Evolutionary conservation across 768 basidiomycete genomes (phyloP), one percentile per base, ranked within the genome.

Genomic region (Pisolithus microcarpus): DNA sequence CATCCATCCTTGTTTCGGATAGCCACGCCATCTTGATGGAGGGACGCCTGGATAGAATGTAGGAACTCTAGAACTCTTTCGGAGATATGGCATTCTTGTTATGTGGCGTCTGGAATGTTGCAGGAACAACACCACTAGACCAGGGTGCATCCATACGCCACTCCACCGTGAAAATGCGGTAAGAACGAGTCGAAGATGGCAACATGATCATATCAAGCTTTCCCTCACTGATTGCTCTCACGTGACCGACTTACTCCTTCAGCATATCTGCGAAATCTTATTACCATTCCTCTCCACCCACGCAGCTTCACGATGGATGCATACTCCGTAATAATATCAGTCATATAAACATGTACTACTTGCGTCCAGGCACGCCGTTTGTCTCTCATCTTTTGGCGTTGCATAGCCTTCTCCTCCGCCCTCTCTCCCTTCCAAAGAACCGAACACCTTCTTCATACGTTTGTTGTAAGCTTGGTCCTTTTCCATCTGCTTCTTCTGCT

Each of bases 331-430:
- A 38, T 19, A 38, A 38, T n/a, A 4, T 26, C 38, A 38, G 7
- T 13, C 28, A 30, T 44, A 13, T 16, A 44, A 16, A 28, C 19
- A 36, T 21, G 2, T 16, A 11, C 54, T 73, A 89, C 67, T 84
- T 88, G 60, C 82, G 78, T 46, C 90, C 90, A 37, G n/a, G 87
- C 76, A 56, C 89, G 73, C 62, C 78, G 78, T 70, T 88, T 91
- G 44, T 85, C 85, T 62, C 76, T 84, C 38, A 71, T 66, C 69
- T 91, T 92, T 62, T 85, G 85, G 65, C 87, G 78, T 62, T 93
- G 86, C 85, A 86, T 82, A 39, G 81, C 82, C 75, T 96, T 98
- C 72, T 97, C 84, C 70, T 98, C 96, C 19, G 92, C 91, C 48
- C 95, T 75, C 73, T 99, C 96, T n/a, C 30, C 82, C 78, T 57